Conservation (phyloP, 2,329 filamentous ascomycete genomes). For the Trichoderma sp. region DNA sequence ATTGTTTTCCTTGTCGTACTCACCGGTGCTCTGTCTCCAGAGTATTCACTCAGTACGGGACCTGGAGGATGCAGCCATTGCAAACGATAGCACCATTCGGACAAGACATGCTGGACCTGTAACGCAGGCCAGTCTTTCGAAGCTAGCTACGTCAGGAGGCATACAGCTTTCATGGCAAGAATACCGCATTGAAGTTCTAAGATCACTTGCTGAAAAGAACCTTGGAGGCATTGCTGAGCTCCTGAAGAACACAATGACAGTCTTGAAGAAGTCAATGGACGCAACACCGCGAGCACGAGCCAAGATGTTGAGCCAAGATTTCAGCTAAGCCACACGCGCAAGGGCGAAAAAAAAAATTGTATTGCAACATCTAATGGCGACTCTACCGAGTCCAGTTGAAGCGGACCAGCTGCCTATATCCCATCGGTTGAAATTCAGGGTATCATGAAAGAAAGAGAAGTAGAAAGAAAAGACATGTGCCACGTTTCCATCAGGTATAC, state of each 20-base stretch:
- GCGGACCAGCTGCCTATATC: conserved; percentile 14
- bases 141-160: conserved; percentile 64
- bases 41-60: conserved; percentile 54
- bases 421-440: conserved; percentile 36
- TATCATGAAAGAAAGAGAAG: conserved; percentile 31
- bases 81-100: conserved; percentile 38
- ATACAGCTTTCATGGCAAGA: conserved; percentile 67
- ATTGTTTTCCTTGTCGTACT: conserved; percentile 58
- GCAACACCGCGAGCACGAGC: conserved; percentile 27
- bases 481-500: not conserved
- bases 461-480: conserved; percentile 5
- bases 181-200: conserved; percentile 70
- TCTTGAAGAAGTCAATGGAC: conserved; percentile 54
- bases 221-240: conserved; percentile 65
- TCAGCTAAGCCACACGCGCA: not conserved
- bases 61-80: conserved; percentile 54
- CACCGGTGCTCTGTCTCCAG: conserved; percentile 54
- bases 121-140: conserved; percentile 62
- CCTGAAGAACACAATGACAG: conserved; percentile 80
- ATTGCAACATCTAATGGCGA: conserved; percentile 6
- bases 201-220: conserved; percentile 62
- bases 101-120: conserved; percentile 65
- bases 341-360: not conserved
- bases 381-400: conserved; percentile 20
- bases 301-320: conserved; percentile 12